phyloP scores from a whole-genome alignment of 805 yeast genomes.

The Sporopachydermia quercuum region DNA sequence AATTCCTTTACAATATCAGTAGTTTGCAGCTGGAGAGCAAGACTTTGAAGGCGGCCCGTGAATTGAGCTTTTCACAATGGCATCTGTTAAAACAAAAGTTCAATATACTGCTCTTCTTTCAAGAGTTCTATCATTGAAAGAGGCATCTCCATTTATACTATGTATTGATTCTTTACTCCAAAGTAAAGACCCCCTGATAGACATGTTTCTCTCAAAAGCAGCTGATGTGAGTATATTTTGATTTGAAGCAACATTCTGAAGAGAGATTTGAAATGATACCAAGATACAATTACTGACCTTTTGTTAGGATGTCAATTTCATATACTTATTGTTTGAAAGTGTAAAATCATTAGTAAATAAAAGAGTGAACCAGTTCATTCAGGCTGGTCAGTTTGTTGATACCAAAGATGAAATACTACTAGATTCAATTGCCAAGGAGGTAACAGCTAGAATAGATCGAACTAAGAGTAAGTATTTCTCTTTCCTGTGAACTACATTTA shows the following conservation, averaged over 20 bases:
- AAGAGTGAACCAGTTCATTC: constrained; percentile 14
- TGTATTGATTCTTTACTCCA: constrained; percentile 59
- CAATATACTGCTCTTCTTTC: constrained; percentile 40
- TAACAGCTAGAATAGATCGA: constrained; percentile 5
- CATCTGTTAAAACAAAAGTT: constrained; percentile 11
- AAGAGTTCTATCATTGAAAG: constrained; percentile 56
- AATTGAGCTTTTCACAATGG: no score
- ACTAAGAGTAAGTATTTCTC: constrained; percentile 1
- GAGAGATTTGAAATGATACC: no score
- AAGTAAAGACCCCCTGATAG: constrained; percentile 38
- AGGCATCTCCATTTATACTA: constrained; percentile 58
- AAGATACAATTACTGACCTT: no score
- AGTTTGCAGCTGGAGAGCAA: no score
- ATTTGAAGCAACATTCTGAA: no score
- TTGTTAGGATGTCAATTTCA: no score
- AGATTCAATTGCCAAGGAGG: background rate
- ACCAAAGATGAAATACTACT: constrained; percentile 3
- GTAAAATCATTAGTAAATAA: constrained; percentile 30
- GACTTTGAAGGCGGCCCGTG: no score
- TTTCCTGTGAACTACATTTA: constrained; percentile 2
- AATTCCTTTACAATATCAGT: no score
- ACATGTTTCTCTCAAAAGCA: constrained; percentile 38
- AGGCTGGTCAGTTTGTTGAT: constrained; percentile 2
- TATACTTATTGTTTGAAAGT: constrained; percentile 61
- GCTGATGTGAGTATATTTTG: constrained; percentile 14